Evolutionary conservation across 2,329 filamentous ascomycete species (phyloP), one percentile per base, ranked within the genome.

Genomic region (Apiospora marii): DNA sequence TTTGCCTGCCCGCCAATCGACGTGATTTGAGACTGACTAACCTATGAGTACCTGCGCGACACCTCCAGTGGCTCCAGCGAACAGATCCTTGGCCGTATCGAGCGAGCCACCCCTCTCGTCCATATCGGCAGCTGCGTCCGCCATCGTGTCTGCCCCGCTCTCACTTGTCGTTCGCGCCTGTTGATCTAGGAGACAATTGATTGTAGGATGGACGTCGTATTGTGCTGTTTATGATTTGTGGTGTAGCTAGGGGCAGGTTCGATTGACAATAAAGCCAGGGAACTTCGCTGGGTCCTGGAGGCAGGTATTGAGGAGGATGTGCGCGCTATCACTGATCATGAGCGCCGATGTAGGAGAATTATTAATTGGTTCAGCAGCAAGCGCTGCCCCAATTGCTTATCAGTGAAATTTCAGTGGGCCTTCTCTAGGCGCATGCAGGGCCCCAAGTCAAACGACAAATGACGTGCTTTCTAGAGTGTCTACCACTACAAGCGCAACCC

Each of bases 1-100:
- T n/a, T n/a, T 67, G 37, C 12, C 12, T 12, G 27, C 6, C 24
- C 24, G 12, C 53, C 61, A 73, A 72, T 72, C 69, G 77, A 72
- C 69, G 72, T 74, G 41, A 68, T 73, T 71, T 30, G 64, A 71
- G 67, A 53, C n/a, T 58, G 71, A 88, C 91, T 84, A 85, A 98
- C 95, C 96, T 76, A 98, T 89, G 74, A 99, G 85, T 61, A 99
- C 96, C 84, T 99, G 96, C 24, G 96, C 96, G 78, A 98, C 88
- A 78, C 96, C 96, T 75, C 96, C 96, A 10, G 92, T 93, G 73
- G 96, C 96, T 49, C 96, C 96, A 14, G 96, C 91, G 80, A 96
- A 93, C 73, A 99, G 87, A 84, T 99, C 96, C 87, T 98, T 99
- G 79, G 92, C 86, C 69, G 93, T 93, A 80, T 92, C 90, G 77